phyloP scores from a whole-genome alignment of 2,329 filamentous ascomycete genomes.

The Claviceps sorghi region DNA sequence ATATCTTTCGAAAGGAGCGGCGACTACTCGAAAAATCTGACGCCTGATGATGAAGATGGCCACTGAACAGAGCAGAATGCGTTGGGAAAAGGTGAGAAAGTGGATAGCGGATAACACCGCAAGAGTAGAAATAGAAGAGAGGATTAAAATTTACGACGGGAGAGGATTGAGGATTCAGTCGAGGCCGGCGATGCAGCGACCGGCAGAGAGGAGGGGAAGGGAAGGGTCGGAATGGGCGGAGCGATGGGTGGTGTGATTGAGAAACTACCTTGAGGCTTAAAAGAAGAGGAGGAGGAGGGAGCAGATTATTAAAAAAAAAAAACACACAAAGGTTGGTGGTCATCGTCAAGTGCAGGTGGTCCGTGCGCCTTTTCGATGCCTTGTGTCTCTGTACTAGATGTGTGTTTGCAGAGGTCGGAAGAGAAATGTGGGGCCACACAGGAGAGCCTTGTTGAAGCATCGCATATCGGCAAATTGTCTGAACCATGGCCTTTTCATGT shows the following conservation, averaged over 20 bases:
- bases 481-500: background rate
- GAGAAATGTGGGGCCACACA: background rate
- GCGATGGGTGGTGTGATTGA: constrained; percentile 2
- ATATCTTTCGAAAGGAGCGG: background rate
- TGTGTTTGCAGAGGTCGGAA: constrained; percentile 5
- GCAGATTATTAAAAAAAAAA: constrained; percentile 6
- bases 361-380: constrained; percentile 4
- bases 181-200: background rate
- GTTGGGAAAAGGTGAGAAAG: constrained; percentile 1
- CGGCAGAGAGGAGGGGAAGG: constrained; percentile 6
- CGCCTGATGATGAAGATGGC: constrained; percentile 8
- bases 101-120: background rate
- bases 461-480: background rate
- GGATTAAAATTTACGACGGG: constrained; percentile 4
- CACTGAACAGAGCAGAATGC: background rate
- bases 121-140: constrained; percentile 4
- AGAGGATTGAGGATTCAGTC: constrained; percentile 3
- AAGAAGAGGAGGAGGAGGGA: constrained; percentile 4
- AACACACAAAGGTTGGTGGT: constrained; percentile 6
- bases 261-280: constrained; percentile 4
- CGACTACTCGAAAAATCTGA: constrained; percentile 1
- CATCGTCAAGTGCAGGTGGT: constrained; percentile 9
- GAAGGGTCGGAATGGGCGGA: constrained; percentile 2
- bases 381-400: background rate
- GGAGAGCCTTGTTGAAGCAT: background rate